Base-by-base conservation (phyloP, 2,329 filamentous ascomycete species). In the Blastomyces gilchristii region DNA sequence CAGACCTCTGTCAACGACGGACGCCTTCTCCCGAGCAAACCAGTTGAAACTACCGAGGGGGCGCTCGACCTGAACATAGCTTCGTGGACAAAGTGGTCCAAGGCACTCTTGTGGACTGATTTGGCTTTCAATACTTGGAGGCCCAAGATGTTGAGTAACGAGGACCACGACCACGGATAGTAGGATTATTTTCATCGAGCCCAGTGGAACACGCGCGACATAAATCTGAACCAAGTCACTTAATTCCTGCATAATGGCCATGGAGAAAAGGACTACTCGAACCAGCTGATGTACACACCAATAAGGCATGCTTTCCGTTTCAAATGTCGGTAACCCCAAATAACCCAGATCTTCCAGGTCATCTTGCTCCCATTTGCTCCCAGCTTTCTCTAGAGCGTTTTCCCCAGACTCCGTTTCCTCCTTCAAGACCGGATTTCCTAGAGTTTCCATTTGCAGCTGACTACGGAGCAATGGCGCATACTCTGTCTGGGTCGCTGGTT, bases 251-350 rank as follows among this genome's bases (percentile, higher is more conserved):
- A 34, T 25, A 49, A 47, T 34, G 25, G 43, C 9, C 25, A 59
- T 39, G 28, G 16, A 37, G 8, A 57, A 28, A 41, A 43, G 7
- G 22, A 18, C 37, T 5, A 37, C 12, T n/a, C 57, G 41, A 59
- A 49, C 25, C 16, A 49, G 8, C 18, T 59, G 41, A 14, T 59
- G 57, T 11, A 59, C 18, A 59, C 43, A n/a, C 57, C 57, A 59
- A 28, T 43, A 49, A 6, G 22, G 4, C 5, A n/a, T 37, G 16
- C 25, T 37, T 37, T 49, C 12, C 41, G 41, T 37, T 37, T 47
- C 57, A 14, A 59, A 6, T 8, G 8, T 5, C 5, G 57, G 39
- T 31, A 59, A 22, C 8, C 41, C 57, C 31, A 59, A 12, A 31
- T 34, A 59, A 34, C 39, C 41, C 41, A 25, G 31, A 34, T 59